phyloP scores from a whole-genome alignment of 129 eudicot species.

The Deinandra increscens region DNA sequence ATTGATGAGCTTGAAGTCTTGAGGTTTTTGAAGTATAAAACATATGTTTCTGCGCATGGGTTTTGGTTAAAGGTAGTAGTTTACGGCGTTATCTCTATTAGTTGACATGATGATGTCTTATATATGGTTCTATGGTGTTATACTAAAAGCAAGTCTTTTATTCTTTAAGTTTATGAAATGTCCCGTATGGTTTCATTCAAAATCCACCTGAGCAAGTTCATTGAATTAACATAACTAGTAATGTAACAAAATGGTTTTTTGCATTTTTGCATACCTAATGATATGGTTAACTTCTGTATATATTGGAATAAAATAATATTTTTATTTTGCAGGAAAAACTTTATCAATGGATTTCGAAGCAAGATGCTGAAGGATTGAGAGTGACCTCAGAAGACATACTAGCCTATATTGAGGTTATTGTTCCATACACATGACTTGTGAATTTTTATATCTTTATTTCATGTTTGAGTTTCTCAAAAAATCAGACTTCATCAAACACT shows the following conservation, averaged over 20 bases:
- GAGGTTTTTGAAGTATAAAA: background rate
- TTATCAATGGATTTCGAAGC: conserved; percentile 48
- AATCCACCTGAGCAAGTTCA: no score
- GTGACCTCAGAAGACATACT: conserved; percentile 42
- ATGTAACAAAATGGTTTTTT: background rate
- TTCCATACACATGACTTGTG: background rate
- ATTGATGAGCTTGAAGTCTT: background rate
- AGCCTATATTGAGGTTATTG: conserved; percentile 41
- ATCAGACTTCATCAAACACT: background rate
- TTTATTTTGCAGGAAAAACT: conserved; percentile 39
- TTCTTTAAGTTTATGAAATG: background rate
- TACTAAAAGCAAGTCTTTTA: background rate
- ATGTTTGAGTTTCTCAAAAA: background rate
- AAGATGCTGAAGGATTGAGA: conserved; percentile 43
- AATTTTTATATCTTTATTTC: background rate
- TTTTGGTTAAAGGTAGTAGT: background rate
- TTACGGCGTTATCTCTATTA: background rate
- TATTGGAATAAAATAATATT: background rate
- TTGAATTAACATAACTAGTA: background rate
- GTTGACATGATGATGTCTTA: conserved; percentile 1
- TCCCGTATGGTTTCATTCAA: background rate
- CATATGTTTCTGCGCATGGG: background rate
- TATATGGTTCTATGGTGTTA: background rate
- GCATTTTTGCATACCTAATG: background rate
- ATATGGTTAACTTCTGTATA: background rate